These are phyloP conservation scores for Penicillium sp. DNA, from an alignment of 2,329 filamentous ascomycete genomes.

Conservation along the genomic window DNA sequence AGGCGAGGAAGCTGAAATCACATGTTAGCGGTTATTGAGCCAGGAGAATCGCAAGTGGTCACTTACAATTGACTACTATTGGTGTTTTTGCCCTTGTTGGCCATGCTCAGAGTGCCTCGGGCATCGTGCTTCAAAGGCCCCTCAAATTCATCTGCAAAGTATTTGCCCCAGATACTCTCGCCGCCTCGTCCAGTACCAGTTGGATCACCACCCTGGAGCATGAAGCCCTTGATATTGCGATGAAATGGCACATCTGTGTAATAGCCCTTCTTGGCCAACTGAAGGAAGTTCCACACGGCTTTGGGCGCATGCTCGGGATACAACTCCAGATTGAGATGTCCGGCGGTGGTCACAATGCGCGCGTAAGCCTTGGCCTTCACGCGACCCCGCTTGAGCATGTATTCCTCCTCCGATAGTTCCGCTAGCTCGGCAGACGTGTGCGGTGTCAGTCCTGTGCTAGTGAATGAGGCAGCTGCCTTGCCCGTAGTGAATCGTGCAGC, in stretches of 20 bases:
- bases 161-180: constrained; percentile 86
- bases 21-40: background rate
- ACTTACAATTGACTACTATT: constrained; percentile 81
- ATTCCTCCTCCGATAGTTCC: constrained; percentile 87
- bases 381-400: constrained; percentile 86
- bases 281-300: constrained; percentile 96
- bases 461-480: constrained; percentile 87
- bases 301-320: constrained; percentile 87
- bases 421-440: constrained; percentile 86
- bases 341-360: constrained; percentile 80
- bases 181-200: constrained; percentile 91
- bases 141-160: constrained; percentile 91
- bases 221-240: constrained; percentile 91
- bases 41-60: background rate
- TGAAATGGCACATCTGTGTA: constrained; percentile 85
- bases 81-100: constrained; percentile 97
- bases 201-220: constrained; percentile 96
- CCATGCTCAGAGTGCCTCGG: constrained; percentile 84
- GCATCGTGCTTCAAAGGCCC: constrained; percentile 80
- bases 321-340: constrained; percentile 82
- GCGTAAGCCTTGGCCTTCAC: constrained; percentile 91
- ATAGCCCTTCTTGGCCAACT: constrained; percentile 82
- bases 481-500: constrained; percentile 89
- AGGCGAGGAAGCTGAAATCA: constrained; percentile 71
- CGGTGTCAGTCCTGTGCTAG: constrained; percentile 87